Conservation (phyloP, 139 green algal species). For the Chlorella sp. region DNA sequence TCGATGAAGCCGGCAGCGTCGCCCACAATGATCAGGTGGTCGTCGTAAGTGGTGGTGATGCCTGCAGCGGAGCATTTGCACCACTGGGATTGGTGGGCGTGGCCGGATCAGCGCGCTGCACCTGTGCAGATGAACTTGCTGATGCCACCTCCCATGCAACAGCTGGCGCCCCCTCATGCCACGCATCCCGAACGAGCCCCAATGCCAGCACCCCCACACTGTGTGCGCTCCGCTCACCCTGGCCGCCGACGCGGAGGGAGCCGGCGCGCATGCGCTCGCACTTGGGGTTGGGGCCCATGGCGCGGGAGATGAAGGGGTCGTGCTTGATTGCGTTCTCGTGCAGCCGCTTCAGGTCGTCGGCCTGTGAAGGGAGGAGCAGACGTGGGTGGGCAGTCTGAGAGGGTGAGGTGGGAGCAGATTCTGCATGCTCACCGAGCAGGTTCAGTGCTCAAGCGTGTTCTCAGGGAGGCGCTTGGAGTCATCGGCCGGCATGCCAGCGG, state of each 20-base stretch:
- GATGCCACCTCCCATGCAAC: not conserved
- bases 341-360: constrained; percentile 80
- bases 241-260: constrained; percentile 77
- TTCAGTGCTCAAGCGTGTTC: too few species aligned
- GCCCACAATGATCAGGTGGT: constrained; percentile 91
- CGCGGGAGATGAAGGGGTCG: constrained; percentile 76
- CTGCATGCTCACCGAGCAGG: not conserved
- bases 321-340: constrained; percentile 90
- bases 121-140: too few species aligned
- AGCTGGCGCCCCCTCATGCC: not conserved
- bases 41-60: constrained; percentile 74
- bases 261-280: constrained; percentile 90
- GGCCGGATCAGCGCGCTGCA: too few species aligned
- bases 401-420: not conserved
- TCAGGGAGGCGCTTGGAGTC: too few species aligned
- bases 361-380: too few species aligned
- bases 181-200: too few species aligned
- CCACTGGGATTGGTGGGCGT: too few species aligned
- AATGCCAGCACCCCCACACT: not conserved
- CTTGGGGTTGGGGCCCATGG: constrained; percentile 88
- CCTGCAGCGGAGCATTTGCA: constrained; percentile 36
- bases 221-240: constrained; percentile 30
- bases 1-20: constrained; percentile 93
- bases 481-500: too few species aligned
- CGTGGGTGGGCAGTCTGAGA: too few species aligned